Percentiles rank a stretch among this genome's conserved stretches.
These are phyloP conservation scores for Xylaria sp. DNA, from an alignment of 2,329 filamentous ascomycete species.

Conservation along the genomic window DNA sequence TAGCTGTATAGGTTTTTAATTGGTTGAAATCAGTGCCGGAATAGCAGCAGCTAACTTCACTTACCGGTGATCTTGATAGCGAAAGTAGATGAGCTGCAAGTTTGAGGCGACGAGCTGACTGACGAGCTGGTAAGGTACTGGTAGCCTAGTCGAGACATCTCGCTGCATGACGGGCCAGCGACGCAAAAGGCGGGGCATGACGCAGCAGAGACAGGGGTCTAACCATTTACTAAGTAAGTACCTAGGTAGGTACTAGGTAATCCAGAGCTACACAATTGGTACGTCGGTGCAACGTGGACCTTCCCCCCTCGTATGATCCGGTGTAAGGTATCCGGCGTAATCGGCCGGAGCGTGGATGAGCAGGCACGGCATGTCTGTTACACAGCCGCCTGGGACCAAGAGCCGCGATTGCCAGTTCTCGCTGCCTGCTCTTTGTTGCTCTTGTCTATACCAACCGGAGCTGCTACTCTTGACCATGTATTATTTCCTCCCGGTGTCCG, in stretches of 20 bases:
- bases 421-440: no score
- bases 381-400: no score
- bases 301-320: no score
- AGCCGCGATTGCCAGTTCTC: no score
- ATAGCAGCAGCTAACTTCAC: not conserved
- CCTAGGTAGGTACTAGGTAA: no score
- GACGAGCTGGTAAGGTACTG: not conserved
- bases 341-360: no score
- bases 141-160: not conserved
- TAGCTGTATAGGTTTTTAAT: not conserved
- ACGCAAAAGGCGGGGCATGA: conserved; percentile 26
- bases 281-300: no score
- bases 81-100: not conserved
- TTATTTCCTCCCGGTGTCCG: no score
- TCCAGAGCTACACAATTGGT: no score
- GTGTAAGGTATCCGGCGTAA: no score
- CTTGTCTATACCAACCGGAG: not conserved
- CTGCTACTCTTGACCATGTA: not conserved
- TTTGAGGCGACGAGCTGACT: conserved; percentile 7
- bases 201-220: conserved; percentile 24
- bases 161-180: not conserved
- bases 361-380: no score
- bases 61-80: not conserved
- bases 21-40: not conserved
- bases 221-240: no score